These are phyloP conservation scores for Vaccinium darrowii DNA, from an alignment of 148 eudicot species.

Conservation along the genomic window DNA sequence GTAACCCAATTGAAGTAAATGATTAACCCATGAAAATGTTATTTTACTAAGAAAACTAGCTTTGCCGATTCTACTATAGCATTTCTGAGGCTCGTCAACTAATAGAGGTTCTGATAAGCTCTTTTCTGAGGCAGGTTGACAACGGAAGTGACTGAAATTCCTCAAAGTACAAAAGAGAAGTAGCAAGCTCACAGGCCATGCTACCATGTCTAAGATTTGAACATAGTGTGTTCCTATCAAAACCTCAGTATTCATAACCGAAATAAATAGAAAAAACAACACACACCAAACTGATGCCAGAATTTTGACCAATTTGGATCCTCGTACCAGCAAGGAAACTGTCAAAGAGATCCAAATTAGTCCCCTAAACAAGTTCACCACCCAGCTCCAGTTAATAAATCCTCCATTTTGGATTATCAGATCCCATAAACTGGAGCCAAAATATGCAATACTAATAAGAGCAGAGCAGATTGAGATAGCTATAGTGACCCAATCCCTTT, in stretches of 20 bases:
- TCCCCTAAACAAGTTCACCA: constrained; percentile 31
- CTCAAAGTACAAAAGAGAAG: constrained; percentile 45
- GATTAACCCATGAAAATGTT: constrained; percentile 62
- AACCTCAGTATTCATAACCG: constrained; percentile 33
- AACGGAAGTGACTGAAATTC: constrained; percentile 20
- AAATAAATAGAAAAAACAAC: constrained; percentile 39
- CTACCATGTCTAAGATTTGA: constrained; percentile 27
- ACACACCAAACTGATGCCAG: constrained; percentile 50
- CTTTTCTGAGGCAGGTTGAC: constrained; percentile 9
- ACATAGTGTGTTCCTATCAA: constrained; percentile 20
- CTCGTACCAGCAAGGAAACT: constrained; percentile 36
- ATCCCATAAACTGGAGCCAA: constrained; percentile 27
- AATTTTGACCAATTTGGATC: constrained; percentile 35
- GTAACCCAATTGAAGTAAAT: constrained; percentile 48
- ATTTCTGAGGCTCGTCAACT: constrained; percentile 24
- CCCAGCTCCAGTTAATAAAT: constrained; percentile 27
- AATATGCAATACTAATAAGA: constrained; percentile 34
- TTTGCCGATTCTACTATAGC: constrained; percentile 8
- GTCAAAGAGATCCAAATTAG: constrained; percentile 50
- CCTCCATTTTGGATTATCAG: constrained; percentile 12
- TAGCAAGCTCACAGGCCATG: constrained; percentile 51
- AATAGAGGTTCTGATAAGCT: constrained; percentile 47
- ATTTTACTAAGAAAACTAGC: constrained; percentile 39
- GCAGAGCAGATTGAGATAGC: constrained; percentile 39
- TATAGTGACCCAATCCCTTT: constrained; percentile 25